Base-by-base conservation (phyloP, 306 rosid species). In the Senna siamea region DNA sequence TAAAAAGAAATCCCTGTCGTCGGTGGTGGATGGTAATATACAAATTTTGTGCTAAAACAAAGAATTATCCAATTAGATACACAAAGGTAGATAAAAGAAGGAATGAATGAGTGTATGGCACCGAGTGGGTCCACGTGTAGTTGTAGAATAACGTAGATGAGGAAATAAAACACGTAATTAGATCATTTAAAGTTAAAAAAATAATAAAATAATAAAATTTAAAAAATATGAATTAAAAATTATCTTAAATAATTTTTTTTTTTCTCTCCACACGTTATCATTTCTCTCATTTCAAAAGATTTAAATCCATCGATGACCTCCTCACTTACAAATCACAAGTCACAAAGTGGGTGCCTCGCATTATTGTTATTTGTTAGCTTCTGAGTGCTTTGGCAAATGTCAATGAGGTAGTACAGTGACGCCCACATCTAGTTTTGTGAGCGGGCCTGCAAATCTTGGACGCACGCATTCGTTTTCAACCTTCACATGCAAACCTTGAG, bases 401-500 rank as follows among this genome's bases (percentile, higher is more conserved):
- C 2, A 26, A 26, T 26, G 30, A 26, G 3, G 7, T 17, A 41
- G 66, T 32, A 66, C 67, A 54, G 58, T 54, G 17, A 60, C 26
- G 51, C 38, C 51, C 76, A 69, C 35, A 18, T 19, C 52, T 53
- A 19, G 40, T 35, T 26, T 6, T n/a, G 62, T 66, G 68, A 55
- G 34, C 34, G 15, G 17, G 7, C 17, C 66, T 30, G 67, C 38
- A 18, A 69, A 51, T 50, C 38, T 53, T 60, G 72, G 79, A 59
- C 76, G 7, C 22, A 9, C 13, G 3, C 30, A 14, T 43, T 43
- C 73, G 43, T 75, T 73, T 80, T 80, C 74, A 69, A 75, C 61
- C 22, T 48, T 80, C 84, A 80, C 80, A 80, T 74, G 77, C 37
- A 1, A 26, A 26, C 30, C 30, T 26, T 26, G 30, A 26, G 30